Conservation (phyloP, 768 basidiomycete genomes). For the Bullera alba region DNA sequence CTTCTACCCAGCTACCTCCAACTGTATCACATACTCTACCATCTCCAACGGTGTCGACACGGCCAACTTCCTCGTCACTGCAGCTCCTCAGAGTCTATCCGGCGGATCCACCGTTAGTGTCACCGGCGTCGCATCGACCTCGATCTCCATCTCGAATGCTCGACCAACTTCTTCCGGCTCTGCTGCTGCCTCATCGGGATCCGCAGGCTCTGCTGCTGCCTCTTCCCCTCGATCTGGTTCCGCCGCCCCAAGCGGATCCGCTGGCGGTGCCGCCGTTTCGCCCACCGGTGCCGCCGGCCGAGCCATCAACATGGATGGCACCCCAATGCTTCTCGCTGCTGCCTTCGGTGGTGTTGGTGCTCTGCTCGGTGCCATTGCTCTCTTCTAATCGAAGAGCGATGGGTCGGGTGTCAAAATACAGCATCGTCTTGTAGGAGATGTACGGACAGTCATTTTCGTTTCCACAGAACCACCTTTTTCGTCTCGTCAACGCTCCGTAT, state of each 20-base stretch:
- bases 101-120: slow-evolving; percentile 15
- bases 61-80: slow-evolving; percentile 29
- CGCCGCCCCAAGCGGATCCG: neutral
- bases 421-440: no score
- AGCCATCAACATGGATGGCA: neutral
- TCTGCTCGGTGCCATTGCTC: neutral
- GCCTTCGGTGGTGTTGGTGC: neutral
- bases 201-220: neutral
- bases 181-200: neutral
- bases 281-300: slow-evolving; percentile 1
- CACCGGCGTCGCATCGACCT: slow-evolving; percentile 16
- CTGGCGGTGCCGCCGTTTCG: neutral
- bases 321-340: neutral
- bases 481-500: no score
- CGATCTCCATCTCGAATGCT: slow-evolving; percentile 13
- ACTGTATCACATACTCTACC: slow-evolving; percentile 46
- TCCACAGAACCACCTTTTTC: no score
- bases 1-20: slow-evolving; percentile 44
- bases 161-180: slow-evolving; percentile 48
- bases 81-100: slow-evolving; percentile 20
- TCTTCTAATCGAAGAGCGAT: no score
- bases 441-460: no score
- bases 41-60: slow-evolving; percentile 41
- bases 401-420: no score
- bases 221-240: neutral